Percentiles rank a stretch among this genome's conserved stretches.
phyloP scores from a whole-genome alignment of 169 alveolate genomes.

The Cyclospora cayetanensis region DNA sequence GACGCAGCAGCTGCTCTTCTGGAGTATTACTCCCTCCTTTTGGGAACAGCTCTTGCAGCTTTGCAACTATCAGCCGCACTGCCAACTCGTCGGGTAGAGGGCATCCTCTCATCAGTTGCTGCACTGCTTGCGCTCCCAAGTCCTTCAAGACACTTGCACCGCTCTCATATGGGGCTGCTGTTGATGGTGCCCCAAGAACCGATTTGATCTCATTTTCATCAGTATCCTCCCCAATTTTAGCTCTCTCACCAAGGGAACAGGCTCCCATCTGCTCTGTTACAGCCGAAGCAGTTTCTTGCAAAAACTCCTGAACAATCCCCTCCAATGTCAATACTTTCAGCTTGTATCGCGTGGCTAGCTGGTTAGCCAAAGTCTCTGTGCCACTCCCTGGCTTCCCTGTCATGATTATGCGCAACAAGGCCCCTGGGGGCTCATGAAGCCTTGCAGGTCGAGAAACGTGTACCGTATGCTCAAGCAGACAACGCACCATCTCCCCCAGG shows the following conservation, averaged over 20 bases:
- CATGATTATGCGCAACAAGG: neutral
- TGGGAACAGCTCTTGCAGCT: neutral
- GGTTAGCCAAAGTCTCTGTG: neutral
- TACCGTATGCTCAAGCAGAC: neutral
- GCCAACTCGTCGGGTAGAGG: neutral
- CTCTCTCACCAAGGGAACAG: no score
- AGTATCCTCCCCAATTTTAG: no score
- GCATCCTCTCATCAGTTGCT: neutral
- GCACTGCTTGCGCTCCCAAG: neutral
- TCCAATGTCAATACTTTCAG: neutral
- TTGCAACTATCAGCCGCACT: neutral
- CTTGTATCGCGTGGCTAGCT: neutral
- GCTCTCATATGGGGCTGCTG: no score
- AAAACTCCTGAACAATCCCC: neutral
- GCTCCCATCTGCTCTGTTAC: neutral
- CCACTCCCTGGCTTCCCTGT: constrained; percentile 30
- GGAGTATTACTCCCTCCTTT: neutral
- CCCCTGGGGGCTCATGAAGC: no score
- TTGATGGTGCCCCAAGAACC: no score
- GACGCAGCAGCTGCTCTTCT: neutral
- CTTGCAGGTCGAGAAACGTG: no score
- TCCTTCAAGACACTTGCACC: no score
- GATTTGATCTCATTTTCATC: no score
- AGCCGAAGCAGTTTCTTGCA: neutral
- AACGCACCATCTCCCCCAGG: neutral